phyloP scores from a whole-genome alignment of 2,329 filamentous ascomycete species.

The Pseudopithomyces chartarum region DNA sequence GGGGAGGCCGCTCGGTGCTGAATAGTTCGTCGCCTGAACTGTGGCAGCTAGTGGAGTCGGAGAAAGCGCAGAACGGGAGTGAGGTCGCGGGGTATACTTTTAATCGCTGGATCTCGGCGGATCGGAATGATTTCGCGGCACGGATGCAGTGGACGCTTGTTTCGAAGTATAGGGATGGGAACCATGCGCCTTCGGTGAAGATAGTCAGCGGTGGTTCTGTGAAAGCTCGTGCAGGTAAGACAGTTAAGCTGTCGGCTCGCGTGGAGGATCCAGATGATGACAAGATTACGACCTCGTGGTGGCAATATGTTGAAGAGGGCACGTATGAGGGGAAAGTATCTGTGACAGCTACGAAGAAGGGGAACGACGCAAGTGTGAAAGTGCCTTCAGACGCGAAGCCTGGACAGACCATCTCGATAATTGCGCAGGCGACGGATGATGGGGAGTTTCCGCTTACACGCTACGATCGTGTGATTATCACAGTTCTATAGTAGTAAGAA shows the following conservation, averaged over 20 bases:
- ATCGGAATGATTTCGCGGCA: slow-evolving; percentile 52
- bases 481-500: neutral
- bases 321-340: neutral
- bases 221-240: slow-evolving; percentile 36
- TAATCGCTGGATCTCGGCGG: slow-evolving; percentile 54
- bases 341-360: neutral
- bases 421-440: slow-evolving; percentile 1
- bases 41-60: slow-evolving; percentile 5
- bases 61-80: neutral
- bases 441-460: slow-evolving; percentile 2
- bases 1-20: slow-evolving; percentile 50
- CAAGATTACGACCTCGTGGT: neutral
- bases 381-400: neutral
- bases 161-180: slow-evolving; percentile 33
- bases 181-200: slow-evolving; percentile 49
- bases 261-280: slow-evolving; percentile 16
- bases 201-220: slow-evolving; percentile 45
- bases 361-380: neutral
- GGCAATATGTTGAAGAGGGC: slow-evolving; percentile 3
- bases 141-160: slow-evolving; percentile 37
- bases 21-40: slow-evolving; percentile 1
- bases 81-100: slow-evolving; percentile 26
- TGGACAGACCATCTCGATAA: slow-evolving; percentile 2
- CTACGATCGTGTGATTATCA: slow-evolving; percentile 1
- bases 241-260: slow-evolving; percentile 47